Base-by-base conservation (phyloP, 306 rosid species). In the Begonia masoniana region DNA sequence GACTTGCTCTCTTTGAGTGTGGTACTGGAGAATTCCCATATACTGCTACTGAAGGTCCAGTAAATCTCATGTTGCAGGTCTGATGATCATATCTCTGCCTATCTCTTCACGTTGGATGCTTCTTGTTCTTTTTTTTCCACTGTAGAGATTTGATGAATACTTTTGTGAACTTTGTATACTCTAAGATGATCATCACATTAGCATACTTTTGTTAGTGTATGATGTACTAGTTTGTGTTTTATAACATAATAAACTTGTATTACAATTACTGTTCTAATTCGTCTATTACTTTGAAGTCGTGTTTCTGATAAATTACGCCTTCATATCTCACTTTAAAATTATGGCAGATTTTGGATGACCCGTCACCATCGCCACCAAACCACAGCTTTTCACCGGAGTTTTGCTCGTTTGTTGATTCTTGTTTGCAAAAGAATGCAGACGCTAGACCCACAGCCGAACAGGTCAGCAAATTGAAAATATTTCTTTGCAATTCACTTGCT, bases 21-120 rank as follows among this genome's bases (percentile, higher is more conserved):
- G 99, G 96, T 31, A 91, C 99, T 1, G 99, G 99, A 73, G 99
- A 83, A 81, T 91, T 91, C 62, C 94, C 99, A 13, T 91, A 86
- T 61, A 73, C 96, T 42, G 92, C 99, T 8, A 83, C 73, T 42
- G 94, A 91, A 26, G 99, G 96, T 57, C 96, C 94, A 10, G 94
- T 91, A 57, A 86, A 86, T 79, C 96, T 91, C 51, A 91, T 91
- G 99, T 68, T 91, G 63, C 99, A 91, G 96, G 99, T 91, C 58
- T 35, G 65, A 12, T 41, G 19, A 41, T 15, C 15, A 41, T n/a
- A 50, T 13, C 13, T 12, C 52, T 17, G 51, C 19, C 3, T 51
- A 43, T 50, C 16, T 48, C 12, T 50, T 24, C 24, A 9, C 35
- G 31, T 15, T 17, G 9, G 39, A 6, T 15, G 17, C 46, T n/a